These are phyloP conservation scores for Strobilomyces dryophilus DNA, from an alignment of 768 basidiomycete species.

Conservation along the genomic window DNA sequence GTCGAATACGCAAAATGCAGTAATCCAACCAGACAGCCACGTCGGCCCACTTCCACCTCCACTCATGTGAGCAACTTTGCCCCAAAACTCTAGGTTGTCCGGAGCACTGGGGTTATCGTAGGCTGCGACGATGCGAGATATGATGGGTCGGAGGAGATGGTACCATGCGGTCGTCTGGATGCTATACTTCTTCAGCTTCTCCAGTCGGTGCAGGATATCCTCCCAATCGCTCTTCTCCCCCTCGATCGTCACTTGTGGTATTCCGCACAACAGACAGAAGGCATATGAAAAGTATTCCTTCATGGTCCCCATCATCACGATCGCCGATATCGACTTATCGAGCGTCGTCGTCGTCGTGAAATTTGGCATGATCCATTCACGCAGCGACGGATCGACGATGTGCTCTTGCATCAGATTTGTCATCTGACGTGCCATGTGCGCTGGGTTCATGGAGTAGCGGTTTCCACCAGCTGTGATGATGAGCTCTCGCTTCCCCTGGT, in stretches of 20 bases:
- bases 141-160: neutral
- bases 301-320: too few species aligned
- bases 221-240: too few species aligned
- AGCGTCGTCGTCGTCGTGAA: too few species aligned
- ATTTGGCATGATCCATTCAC: constrained; percentile 2
- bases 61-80: neutral
- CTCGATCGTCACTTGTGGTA: too few species aligned
- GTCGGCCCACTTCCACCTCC: neutral
- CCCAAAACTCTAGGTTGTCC: neutral
- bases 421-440: constrained; percentile 7
- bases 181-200: too few species aligned
- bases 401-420: constrained; percentile 3
- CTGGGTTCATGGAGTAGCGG: constrained; percentile 26
- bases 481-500: constrained; percentile 21
- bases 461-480: neutral
- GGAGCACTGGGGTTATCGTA: neutral
- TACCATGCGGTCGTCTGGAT: too few species aligned
- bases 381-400: constrained; percentile 20
- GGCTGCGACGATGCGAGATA: constrained; percentile 2
- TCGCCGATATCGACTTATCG: too few species aligned
- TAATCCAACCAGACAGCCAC: neutral
- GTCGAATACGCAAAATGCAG: neutral
- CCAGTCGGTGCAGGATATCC: too few species aligned
- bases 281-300: constrained; percentile 35
- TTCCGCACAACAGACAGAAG: constrained; percentile 14